These are phyloP conservation scores for Chlorophyllum brunneum DNA, from an alignment of 768 basidiomycete genomes.

Conservation along the genomic window DNA sequence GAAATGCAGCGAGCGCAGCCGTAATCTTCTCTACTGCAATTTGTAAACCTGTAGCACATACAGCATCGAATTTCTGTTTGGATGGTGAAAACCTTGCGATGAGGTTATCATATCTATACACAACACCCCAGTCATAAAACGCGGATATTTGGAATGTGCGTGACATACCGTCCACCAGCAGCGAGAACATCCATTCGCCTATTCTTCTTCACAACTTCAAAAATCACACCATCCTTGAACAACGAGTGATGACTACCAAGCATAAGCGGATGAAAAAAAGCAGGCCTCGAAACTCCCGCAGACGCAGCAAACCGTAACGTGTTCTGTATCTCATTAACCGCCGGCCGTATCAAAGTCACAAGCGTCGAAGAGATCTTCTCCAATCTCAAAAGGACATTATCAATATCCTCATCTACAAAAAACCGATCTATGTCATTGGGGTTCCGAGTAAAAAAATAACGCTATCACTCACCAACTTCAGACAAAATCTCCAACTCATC, in stretches of 20 bases:
- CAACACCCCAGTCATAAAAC: background rate
- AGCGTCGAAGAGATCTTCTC: constrained; percentile 60
- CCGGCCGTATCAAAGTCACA: constrained; percentile 41
- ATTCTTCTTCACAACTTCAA: constrained; percentile 68
- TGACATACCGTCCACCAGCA: constrained; percentile 69
- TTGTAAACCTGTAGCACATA: constrained; percentile 71
- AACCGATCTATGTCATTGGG: background rate
- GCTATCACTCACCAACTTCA: constrained; percentile 46
- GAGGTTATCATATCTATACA: constrained; percentile 64
- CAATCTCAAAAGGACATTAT: constrained; percentile 48
- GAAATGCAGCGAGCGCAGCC: constrained; percentile 61
- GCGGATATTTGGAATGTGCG: background rate
- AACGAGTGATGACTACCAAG: constrained; percentile 57
- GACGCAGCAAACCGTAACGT: constrained; percentile 55
- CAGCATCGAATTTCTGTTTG: constrained; percentile 47
- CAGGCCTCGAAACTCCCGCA: constrained; percentile 59
- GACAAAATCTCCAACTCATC: constrained; percentile 74
- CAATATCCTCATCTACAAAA: constrained; percentile 56
- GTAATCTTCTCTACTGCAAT: constrained; percentile 80
- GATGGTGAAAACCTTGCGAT: constrained; percentile 57
- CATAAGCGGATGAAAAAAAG: constrained; percentile 74
- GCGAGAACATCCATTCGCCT: constrained; percentile 72
- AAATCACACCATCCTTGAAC: constrained; percentile 71
- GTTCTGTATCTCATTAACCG: constrained; percentile 58
- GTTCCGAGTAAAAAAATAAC: background rate